Evolutionary conservation across 441 rosid species (phyloP).

Genomic region (Euphorbia corollata): DNA sequence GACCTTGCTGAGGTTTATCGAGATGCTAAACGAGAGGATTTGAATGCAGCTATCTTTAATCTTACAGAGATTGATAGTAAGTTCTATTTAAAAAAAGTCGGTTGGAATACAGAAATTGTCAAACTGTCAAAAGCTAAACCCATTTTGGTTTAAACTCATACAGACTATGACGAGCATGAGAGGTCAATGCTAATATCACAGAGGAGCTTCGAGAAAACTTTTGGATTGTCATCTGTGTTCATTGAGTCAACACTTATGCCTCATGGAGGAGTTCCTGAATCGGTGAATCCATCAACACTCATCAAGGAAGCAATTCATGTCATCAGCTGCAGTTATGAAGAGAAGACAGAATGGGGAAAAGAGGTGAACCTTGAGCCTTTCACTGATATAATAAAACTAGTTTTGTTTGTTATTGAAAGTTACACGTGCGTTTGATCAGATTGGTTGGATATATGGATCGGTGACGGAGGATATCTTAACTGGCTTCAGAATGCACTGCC

Average conservation of each 20-base stretch:
- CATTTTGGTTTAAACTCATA: conserved; percentile 11
- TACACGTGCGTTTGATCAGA: conserved; percentile 33
- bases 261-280: conserved; percentile 83
- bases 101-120: too few relatives aligned
- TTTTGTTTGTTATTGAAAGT: neutral
- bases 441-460: conserved; percentile 96
- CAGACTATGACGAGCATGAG: conserved; percentile 84
- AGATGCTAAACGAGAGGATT: conserved; percentile 78
- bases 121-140: neutral
- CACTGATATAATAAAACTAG: neutral
- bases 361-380: conserved; percentile 41
- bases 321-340: conserved; percentile 94
- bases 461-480: conserved; percentile 89
- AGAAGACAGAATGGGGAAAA: conserved; percentile 96
- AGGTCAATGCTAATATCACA: conserved; percentile 89
- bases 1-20: conserved; percentile 63
- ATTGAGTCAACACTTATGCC: conserved; percentile 87
- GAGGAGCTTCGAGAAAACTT: conserved; percentile 85
- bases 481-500: conserved; percentile 96
- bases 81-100: conserved; percentile 23
- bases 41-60: conserved; percentile 85
- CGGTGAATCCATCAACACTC: conserved; percentile 63
- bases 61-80: conserved; percentile 81
- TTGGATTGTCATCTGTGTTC: conserved; percentile 84
- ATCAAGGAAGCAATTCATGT: conserved; percentile 97